These are phyloP conservation scores for Fraxinus xanthoxyloides DNA, from an alignment of 305 asterid genomes.

Conservation along the genomic window DNA sequence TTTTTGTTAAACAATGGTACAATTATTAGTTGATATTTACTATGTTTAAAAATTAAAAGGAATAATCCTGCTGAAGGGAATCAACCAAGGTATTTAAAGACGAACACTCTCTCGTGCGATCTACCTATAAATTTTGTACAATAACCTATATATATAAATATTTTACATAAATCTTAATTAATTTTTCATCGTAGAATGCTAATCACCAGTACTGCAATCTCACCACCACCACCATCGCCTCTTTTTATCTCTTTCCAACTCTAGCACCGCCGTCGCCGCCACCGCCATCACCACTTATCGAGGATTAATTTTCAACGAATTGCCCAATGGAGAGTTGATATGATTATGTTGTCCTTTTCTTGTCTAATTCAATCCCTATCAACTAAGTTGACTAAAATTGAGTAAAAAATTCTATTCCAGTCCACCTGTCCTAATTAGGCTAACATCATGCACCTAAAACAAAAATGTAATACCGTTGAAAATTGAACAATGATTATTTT, in stretches of 20 bases:
- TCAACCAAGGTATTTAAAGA: too few species aligned
- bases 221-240: too few species aligned
- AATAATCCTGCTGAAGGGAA: too few species aligned
- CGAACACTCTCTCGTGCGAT: too few species aligned
- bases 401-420: not conserved
- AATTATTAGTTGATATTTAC: too few species aligned
- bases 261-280: not conserved
- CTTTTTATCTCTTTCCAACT: not conserved
- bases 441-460: not conserved
- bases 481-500: not conserved
- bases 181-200: too few species aligned
- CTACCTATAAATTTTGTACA: too few species aligned
- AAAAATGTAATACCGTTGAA: not conserved
- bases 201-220: too few species aligned
- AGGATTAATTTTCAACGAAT: not conserved
- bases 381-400: not conserved
- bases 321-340: not conserved
- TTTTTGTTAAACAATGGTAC: too few species aligned
- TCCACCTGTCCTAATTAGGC: not conserved
- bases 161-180: too few species aligned
- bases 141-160: too few species aligned
- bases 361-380: not conserved
- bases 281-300: slow-evolving; percentile 9
- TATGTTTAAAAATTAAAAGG: too few species aligned
- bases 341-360: not conserved